These are phyloP conservation scores for Boechera retrofracta DNA, from an alignment of 345 rosid species.

Conservation along the genomic window DNA sequence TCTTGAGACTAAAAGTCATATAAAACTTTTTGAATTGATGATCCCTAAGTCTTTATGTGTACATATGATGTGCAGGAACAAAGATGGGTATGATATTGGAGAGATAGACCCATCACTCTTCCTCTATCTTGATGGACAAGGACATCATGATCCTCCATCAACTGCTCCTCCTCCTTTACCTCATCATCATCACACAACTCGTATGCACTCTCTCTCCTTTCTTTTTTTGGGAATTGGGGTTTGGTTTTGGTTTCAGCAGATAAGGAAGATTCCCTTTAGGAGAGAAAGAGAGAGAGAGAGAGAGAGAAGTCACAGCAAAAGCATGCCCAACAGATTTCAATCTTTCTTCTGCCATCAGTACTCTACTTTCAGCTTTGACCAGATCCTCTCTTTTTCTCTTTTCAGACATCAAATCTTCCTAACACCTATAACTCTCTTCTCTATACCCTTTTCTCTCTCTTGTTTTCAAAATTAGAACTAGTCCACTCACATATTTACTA, in stretches of 20 bases:
- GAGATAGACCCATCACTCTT: slow-evolving; percentile 96
- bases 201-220: slow-evolving; percentile 50
- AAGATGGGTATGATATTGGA: slow-evolving; percentile 74
- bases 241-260: slow-evolving; percentile 36
- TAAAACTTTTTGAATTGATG: slow-evolving; percentile 15
- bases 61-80: slow-evolving; percentile 39
- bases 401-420: slow-evolving; percentile 49
- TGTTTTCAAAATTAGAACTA: slow-evolving; percentile 30
- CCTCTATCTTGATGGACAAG: slow-evolving; percentile 92
- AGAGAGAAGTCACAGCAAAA: slow-evolving; percentile 63
- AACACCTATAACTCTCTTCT: slow-evolving; percentile 30
- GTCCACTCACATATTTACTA: slow-evolving; percentile 32
- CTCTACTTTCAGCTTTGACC: slow-evolving; percentile 71
- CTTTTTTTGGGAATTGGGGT: slow-evolving; percentile 36
- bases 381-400: slow-evolving; percentile 52
- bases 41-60: neutral
- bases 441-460: slow-evolving; percentile 45
- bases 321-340: slow-evolving; percentile 58
- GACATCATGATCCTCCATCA: slow-evolving; percentile 53
- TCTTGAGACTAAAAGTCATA: neutral
- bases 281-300: slow-evolving; percentile 41
- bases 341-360: slow-evolving; percentile 51
- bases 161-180: slow-evolving; percentile 45
- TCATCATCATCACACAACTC: slow-evolving; percentile 73
- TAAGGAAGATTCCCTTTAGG: slow-evolving; percentile 35